Evolutionary conservation across 805 yeast genomes (phyloP).

Genomic region (Phaffomyces opuntiae): DNA sequence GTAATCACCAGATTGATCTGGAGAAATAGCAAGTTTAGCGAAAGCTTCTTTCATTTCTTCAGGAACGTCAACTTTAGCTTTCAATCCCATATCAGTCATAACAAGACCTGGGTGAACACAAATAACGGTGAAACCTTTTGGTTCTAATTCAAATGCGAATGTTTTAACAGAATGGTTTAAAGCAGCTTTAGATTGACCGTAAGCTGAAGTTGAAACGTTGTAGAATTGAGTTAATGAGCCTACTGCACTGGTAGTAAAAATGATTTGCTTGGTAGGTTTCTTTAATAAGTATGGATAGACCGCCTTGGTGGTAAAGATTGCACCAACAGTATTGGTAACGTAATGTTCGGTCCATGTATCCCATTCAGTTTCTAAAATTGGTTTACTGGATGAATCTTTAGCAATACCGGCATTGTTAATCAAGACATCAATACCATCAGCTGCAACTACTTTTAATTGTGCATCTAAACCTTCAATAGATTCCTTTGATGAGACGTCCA

Average conservation of each 20-base stretch:
- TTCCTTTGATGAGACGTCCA: slow-evolving; percentile 8
- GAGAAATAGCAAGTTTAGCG: slow-evolving; percentile 11
- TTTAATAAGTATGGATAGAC: slow-evolving; percentile 15
- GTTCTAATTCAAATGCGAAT: not conserved
- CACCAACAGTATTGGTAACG: slow-evolving; percentile 7
- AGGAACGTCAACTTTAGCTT: not conserved
- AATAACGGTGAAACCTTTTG: not conserved
- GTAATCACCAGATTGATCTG: slow-evolving; percentile 21
- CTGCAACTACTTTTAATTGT: slow-evolving; percentile 2
- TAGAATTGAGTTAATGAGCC: slow-evolving; percentile 16
- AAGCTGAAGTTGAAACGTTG: slow-evolving; percentile 9
- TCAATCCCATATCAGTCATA: slow-evolving; percentile 28
- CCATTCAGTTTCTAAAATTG: not conserved
- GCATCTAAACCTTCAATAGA: slow-evolving; percentile 7
- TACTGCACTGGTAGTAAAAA: slow-evolving; percentile 18
- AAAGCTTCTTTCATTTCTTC: not conserved
- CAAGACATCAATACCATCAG: slow-evolving; percentile 12
- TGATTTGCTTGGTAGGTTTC: slow-evolving; percentile 14
- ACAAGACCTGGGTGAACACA: slow-evolving; percentile 7
- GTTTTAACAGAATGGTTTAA: slow-evolving; percentile 25
- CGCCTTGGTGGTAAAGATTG: slow-evolving; percentile 2
- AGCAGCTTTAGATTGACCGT: slow-evolving; percentile 30
- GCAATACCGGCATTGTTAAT: slow-evolving; percentile 13
- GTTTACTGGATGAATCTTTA: not conserved
- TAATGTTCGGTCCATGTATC: not conserved